Evolutionary conservation across 805 yeast species (phyloP).

Genomic region (Yarrowia hollandica): DNA sequence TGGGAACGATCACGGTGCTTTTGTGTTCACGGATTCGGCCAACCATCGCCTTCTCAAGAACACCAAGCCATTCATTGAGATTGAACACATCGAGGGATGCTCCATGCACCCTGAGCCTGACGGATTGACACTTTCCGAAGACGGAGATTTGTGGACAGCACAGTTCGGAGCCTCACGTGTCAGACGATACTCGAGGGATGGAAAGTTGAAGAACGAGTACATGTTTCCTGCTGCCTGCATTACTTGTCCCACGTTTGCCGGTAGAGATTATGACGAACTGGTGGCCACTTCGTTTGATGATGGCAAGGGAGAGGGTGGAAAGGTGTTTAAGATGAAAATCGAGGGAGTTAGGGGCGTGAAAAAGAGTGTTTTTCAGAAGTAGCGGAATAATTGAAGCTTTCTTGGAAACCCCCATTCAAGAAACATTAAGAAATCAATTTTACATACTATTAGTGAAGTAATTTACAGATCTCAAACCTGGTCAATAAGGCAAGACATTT

Average conservation of each 20-base stretch:
- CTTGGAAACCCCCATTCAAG: no score
- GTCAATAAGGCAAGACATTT: no score
- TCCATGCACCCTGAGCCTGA: slow-evolving; percentile 60
- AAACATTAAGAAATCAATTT: no score
- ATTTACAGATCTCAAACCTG: no score
- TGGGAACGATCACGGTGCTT: slow-evolving; percentile 37
- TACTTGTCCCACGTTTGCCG: slow-evolving; percentile 72
- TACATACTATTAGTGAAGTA: no score
- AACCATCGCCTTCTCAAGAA: slow-evolving; percentile 45
- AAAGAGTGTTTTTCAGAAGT: not conserved
- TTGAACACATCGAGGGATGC: slow-evolving; percentile 33
- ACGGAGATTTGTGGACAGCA: slow-evolving; percentile 61
- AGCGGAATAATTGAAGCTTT: no score
- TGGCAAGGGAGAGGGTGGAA: slow-evolving; percentile 37
- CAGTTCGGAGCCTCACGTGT: slow-evolving; percentile 63
- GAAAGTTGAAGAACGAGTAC: slow-evolving; percentile 53
- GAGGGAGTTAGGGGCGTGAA: slow-evolving; percentile 33
- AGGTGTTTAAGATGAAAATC: slow-evolving; percentile 35
- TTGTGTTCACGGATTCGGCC: slow-evolving; percentile 58
- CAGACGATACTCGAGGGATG: slow-evolving; percentile 52
- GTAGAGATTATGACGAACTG: slow-evolving; percentile 54
- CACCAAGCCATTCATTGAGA: slow-evolving; percentile 44
- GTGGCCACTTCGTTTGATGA: slow-evolving; percentile 61
- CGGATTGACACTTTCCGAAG: slow-evolving; percentile 63
- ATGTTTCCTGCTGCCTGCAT: slow-evolving; percentile 59